Conservation (phyloP, 2,329 filamentous ascomycete species). For the Penicillium sp. region DNA sequence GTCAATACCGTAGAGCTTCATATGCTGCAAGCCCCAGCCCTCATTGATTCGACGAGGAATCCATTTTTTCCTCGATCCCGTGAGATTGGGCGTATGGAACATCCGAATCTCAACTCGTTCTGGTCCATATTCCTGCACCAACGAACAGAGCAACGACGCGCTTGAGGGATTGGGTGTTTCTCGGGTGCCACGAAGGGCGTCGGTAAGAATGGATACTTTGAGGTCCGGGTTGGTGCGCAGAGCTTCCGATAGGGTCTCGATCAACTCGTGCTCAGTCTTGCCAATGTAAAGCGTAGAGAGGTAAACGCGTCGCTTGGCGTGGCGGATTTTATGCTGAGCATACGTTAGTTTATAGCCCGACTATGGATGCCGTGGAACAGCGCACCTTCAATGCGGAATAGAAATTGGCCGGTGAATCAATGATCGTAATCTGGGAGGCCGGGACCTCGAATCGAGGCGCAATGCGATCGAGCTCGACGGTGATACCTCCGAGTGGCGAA, state of each 20-base stretch:
- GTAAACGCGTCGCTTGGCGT: constrained; percentile 77
- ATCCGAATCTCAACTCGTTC: constrained; percentile 88
- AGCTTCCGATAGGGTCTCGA: constrained; percentile 72
- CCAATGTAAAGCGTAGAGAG: constrained; percentile 97
- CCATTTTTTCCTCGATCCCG: constrained; percentile 76
- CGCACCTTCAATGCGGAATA: constrained; percentile 83
- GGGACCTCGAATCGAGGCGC: constrained; percentile 86
- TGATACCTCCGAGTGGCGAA: constrained; percentile 59
- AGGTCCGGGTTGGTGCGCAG: constrained; percentile 72
- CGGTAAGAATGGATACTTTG: constrained; percentile 83
- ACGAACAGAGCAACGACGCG: constrained; percentile 79
- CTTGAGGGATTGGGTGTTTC: constrained; percentile 84
- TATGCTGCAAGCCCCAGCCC: constrained; percentile 96
- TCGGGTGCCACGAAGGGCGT: constrained; percentile 84
- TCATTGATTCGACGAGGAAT: constrained; percentile 92
- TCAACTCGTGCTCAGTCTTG: constrained; percentile 85
- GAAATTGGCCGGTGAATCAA: constrained; percentile 81
- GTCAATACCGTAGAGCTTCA: constrained; percentile 96
- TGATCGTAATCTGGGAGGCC: constrained; percentile 74
- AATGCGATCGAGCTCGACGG: constrained; percentile 77
- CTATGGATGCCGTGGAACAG: neutral
- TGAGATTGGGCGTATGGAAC: constrained; percentile 97
- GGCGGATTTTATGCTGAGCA: constrained; percentile 71
- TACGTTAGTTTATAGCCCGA: constrained; percentile 4
- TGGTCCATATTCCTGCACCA: constrained; percentile 80